Conservation (phyloP, 176 grass and related monocot species). For the Carex parvula region DNA sequence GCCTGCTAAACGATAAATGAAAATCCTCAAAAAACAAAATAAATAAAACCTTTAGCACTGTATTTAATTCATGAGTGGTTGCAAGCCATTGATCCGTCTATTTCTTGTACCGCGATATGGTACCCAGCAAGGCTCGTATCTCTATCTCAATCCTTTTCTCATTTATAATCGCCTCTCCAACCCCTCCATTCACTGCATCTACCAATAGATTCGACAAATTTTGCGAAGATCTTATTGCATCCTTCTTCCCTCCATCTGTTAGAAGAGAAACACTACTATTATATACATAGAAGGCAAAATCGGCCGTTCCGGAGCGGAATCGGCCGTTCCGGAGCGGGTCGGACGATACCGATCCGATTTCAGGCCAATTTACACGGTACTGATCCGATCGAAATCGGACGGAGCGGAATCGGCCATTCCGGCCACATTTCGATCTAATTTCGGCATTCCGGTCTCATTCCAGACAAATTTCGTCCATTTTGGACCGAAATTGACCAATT, state of each 20-base stretch:
- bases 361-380: too few relatives aligned
- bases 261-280: background rate
- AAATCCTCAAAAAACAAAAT: background rate
- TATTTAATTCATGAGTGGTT: conserved; percentile 60
- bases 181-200: conserved; percentile 46
- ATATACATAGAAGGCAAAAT: too few relatives aligned
- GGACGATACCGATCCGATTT: too few relatives aligned
- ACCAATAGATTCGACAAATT: conserved; percentile 52
- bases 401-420: too few relatives aligned
- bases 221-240: conserved; percentile 38
- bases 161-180: conserved; percentile 63
- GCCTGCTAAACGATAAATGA: background rate
- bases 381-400: too few relatives aligned
- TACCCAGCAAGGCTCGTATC: conserved; percentile 47
- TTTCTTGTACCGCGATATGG: conserved; percentile 60
- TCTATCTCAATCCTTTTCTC: conserved; percentile 69
- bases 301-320: too few relatives aligned
- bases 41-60: conserved; percentile 45
- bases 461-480: too few relatives aligned
- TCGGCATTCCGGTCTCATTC: too few relatives aligned
- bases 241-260: conserved; percentile 50
- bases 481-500: too few relatives aligned
- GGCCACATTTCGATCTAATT: too few relatives aligned
- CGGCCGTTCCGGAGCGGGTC: too few relatives aligned
- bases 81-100: conserved; percentile 79